A percentile compares a stretch with the other conserved stretches of the same genome.
Evolutionary conservation across 345 rosid genomes (phyloP).

Genomic region (Arabidopsis suecica): DNA sequence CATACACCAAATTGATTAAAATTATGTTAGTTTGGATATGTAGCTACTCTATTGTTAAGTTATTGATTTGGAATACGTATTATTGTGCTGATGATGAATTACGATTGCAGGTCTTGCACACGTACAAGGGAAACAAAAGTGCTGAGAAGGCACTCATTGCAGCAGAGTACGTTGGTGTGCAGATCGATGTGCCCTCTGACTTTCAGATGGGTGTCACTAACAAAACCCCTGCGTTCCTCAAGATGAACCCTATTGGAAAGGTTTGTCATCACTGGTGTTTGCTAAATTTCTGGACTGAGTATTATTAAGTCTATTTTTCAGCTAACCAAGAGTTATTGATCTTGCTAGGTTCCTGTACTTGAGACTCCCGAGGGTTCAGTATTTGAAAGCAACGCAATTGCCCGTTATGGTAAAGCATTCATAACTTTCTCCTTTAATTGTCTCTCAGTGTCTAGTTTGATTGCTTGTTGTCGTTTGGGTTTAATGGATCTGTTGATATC

Average conservation of each 20-base stretch:
- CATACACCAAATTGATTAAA: not conserved
- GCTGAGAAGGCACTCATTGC: conserved; percentile 71
- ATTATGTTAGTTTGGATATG: not conserved
- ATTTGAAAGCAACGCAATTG: conserved; percentile 51
- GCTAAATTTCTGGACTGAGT: not conserved
- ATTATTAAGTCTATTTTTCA: not conserved
- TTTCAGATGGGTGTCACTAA: conserved; percentile 85
- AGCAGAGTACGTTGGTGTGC: conserved; percentile 81
- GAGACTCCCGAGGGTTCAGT: conserved; percentile 46
- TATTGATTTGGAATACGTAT: not conserved
- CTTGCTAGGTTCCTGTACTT: conserved; percentile 43
- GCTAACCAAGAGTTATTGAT: conserved; percentile 5
- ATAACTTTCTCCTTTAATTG: not conserved
- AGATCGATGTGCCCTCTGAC: conserved; percentile 60
- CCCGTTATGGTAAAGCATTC: conserved; percentile 41
- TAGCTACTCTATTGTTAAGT: conserved; percentile 1
- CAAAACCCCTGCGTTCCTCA: conserved; percentile 79
- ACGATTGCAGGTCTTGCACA: conserved; percentile 59
- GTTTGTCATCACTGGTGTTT: conserved; percentile 41
- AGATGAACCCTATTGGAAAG: conserved; percentile 96
- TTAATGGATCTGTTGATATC: conserved; percentile 33
- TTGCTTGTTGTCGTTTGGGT: not conserved
- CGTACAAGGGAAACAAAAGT: conserved; percentile 64
- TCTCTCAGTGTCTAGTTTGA: not conserved
- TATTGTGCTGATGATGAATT: conserved; percentile 22